Evolutionary conservation across 2,329 filamentous ascomycete genomes (phyloP).

Genomic region (Aspergillus ruber): DNA sequence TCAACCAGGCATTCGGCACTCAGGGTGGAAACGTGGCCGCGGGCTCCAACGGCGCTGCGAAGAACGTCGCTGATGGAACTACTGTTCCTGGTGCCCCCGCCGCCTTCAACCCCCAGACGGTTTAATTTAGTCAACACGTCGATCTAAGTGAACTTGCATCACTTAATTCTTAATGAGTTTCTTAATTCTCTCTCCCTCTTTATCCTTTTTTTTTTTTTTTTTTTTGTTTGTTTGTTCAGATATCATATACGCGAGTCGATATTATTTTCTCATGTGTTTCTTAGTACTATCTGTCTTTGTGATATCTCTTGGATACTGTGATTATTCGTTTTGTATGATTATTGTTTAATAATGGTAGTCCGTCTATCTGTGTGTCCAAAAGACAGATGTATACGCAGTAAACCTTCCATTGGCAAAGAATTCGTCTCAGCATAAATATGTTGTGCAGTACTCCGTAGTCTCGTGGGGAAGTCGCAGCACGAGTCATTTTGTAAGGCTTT

Average conservation of each 20-base stretch:
- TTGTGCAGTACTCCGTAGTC: not conserved
- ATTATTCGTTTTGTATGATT: slow-evolving; percentile 1
- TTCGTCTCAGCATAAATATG: not conserved
- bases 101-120: slow-evolving; percentile 19
- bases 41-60: not conserved
- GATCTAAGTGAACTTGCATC: not conserved
- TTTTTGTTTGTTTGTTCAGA: slow-evolving; percentile 1
- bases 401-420: not conserved
- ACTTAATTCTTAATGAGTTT: not conserved
- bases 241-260: slow-evolving; percentile 5
- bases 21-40: slow-evolving; percentile 6
- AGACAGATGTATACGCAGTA: not conserved
- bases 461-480: not conserved
- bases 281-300: not conserved
- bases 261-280: not conserved
- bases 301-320: not conserved
- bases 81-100: slow-evolving; percentile 10
- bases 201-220: not conserved
- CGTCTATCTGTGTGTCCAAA: not conserved
- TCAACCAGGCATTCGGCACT: slow-evolving; percentile 24
- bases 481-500: no score
- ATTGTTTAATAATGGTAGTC: not conserved
- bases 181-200: not conserved
- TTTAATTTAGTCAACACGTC: slow-evolving; percentile 3
- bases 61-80: slow-evolving; percentile 1